Percentiles rank a stretch among this genome's conserved stretches.
phyloP scores from a whole-genome alignment of 2,329 filamentous ascomycete genomes.

The Alternaria conjuncta region DNA sequence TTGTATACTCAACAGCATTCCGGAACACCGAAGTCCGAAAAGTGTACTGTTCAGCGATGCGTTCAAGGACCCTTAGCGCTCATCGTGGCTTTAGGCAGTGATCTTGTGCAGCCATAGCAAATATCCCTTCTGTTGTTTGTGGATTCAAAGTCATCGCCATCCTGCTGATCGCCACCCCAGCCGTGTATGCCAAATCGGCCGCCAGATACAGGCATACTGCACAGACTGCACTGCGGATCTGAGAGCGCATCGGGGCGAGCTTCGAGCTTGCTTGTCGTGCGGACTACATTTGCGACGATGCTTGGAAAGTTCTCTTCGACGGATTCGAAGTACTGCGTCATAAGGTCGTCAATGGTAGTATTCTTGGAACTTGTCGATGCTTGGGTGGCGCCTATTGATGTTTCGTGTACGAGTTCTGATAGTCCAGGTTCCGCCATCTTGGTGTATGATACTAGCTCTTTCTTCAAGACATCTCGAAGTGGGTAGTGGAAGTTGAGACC shows the following conservation, averaged over 20 bases:
- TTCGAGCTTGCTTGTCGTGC: constrained; percentile 83
- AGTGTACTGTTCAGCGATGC: neutral
- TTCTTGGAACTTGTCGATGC: constrained; percentile 70
- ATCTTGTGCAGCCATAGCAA: constrained; percentile 78
- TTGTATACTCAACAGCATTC: constrained; percentile 24
- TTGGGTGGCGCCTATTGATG: constrained; percentile 30
- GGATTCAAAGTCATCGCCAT: constrained; percentile 32
- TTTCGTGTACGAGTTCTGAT: constrained; percentile 44
- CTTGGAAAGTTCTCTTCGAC: constrained; percentile 87
- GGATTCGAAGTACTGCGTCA: constrained; percentile 84
- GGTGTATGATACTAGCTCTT: constrained; percentile 76
- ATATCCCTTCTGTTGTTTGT: constrained; percentile 45
- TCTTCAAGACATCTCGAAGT: constrained; percentile 81
- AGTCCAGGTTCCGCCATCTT: constrained; percentile 62
- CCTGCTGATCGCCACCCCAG: constrained; percentile 63
- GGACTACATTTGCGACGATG: constrained; percentile 93
- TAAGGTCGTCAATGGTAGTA: constrained; percentile 88
- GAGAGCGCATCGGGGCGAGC: constrained; percentile 46
- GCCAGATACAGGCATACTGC: constrained; percentile 70
- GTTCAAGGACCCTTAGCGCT: constrained; percentile 3
- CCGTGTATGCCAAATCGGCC: constrained; percentile 69
- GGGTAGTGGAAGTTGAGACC: constrained; percentile 75
- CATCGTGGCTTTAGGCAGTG: constrained; percentile 40
- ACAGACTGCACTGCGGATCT: constrained; percentile 66
- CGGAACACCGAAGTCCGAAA: neutral